Percentiles rank a stretch among this genome's conserved stretches.
Evolutionary conservation across 2,329 filamentous ascomycete species (phyloP).

Genomic region (Phialocephala subalpina): DNA sequence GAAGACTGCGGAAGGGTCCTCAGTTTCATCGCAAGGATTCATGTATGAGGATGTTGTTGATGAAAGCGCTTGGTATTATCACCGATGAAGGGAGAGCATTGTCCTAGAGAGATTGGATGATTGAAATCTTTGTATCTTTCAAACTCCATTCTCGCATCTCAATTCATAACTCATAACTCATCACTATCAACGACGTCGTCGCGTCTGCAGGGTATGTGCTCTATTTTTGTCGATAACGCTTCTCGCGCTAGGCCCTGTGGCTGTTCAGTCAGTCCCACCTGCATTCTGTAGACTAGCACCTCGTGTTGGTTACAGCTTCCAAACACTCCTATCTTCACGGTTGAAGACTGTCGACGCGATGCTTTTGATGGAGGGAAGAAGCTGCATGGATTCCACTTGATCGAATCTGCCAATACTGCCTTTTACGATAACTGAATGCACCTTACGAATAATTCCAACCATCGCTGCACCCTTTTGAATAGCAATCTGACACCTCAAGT

Average conservation of each 20-base stretch:
- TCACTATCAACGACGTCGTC: background rate
- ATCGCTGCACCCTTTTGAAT: background rate
- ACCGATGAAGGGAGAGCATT: background rate
- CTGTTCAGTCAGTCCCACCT: no score
- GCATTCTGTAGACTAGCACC: no score
- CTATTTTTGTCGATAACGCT: no score
- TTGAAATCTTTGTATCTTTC: background rate
- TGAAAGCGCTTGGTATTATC: background rate
- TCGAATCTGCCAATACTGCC: conserved; percentile 3
- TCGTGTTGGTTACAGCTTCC: conserved; percentile 25
- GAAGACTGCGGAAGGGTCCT: no score
- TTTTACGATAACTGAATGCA: background rate
- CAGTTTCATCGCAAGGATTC: no score
- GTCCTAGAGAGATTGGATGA: background rate
- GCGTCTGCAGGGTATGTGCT: background rate
- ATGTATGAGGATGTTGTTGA: background rate
- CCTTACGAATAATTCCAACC: no score
- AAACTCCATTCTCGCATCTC: background rate
- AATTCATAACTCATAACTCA: no score
- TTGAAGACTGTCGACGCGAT: background rate
- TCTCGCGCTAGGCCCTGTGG: no score
- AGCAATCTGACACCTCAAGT: conserved; percentile 17
- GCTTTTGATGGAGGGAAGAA: conserved; percentile 5
- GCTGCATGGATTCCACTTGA: background rate
- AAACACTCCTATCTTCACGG: conserved; percentile 3